Conservation (phyloP, 208 protist genomes). For the Trypanosoma lewisi region DNA sequence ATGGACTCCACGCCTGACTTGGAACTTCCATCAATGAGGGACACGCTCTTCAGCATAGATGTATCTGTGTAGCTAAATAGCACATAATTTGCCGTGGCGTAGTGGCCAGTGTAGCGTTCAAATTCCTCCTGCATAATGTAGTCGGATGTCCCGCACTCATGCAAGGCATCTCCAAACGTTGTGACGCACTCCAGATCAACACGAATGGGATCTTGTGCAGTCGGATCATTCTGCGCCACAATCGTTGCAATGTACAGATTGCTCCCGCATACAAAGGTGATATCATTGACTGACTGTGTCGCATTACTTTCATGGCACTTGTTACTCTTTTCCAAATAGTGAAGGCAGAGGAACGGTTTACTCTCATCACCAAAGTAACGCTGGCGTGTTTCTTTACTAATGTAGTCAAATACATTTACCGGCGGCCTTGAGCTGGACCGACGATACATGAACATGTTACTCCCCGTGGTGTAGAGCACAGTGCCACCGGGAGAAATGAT, state of each 20-base stretch:
- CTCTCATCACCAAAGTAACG: slow-evolving; percentile 33
- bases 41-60: slow-evolving; percentile 55
- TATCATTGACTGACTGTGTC: slow-evolving; percentile 19
- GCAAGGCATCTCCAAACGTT: slow-evolving; percentile 54
- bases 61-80: slow-evolving; percentile 80
- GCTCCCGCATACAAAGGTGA: slow-evolving; percentile 70
- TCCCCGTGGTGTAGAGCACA: slow-evolving; percentile 62
- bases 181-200: slow-evolving; percentile 59
- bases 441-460: slow-evolving; percentile 68
- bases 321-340: slow-evolving; percentile 19
- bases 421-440: slow-evolving; percentile 32
- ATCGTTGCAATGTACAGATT: slow-evolving; percentile 73
- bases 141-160: slow-evolving; percentile 78
- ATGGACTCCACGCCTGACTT: slow-evolving; percentile 55
- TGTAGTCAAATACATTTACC: slow-evolving; percentile 63
- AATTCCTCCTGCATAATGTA: slow-evolving; percentile 94
- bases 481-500: slow-evolving; percentile 51
- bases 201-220: slow-evolving; percentile 18
- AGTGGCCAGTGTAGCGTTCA: slow-evolving; percentile 82
- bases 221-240: slow-evolving; percentile 27
- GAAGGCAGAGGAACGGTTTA: slow-evolving; percentile 54
- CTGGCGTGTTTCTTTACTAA: slow-evolving; percentile 32
- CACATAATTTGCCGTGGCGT: slow-evolving; percentile 61
- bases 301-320: neutral
- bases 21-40: slow-evolving; percentile 41